Evolutionary conservation across 2,329 filamentous ascomycete species (phyloP), one percentile per base, ranked within the genome.

Genomic region (Epichloe scottii): DNA sequence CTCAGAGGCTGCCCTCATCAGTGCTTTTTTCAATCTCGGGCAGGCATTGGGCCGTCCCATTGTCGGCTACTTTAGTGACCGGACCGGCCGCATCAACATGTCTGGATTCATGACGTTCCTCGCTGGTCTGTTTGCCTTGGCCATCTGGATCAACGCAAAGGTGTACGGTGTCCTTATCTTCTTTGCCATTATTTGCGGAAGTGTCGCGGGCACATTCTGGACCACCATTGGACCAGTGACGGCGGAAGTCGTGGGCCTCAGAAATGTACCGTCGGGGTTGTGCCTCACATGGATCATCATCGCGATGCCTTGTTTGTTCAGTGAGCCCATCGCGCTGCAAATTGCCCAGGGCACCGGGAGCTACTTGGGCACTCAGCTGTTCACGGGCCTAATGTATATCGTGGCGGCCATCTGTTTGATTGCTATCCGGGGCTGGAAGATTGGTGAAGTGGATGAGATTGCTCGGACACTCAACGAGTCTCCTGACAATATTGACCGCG

Each of bases 201-300:
- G 71, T 2, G 80, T 89, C 1, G 81, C 79, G 3, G 87, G 87
- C 6, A 83, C 81, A 0, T 83, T 87, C 57, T 89, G 81, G 81
- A 75, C 79, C 0, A 82, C 82, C 1, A 76, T 85, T 30, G 82
- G 72, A 0, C 85, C 87, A 0, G 79, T 90, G 6, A 78, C 78
- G 5, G 84, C 84, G 3, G 87, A 91, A 64, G 79, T 91, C 1
- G 79, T 90, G 33, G 86, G 86, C 0, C 64, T 91, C 4, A 75
- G 76, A 52, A 68, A 85, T 41, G 72, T 90, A 2, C 84, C 87
- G 1, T 79, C 83, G 60, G 77, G 71, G 0, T 66, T 91, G 39
- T 86, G 80, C 49, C 72, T 91, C 17, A 76, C 81, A 19, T 91
- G 87, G 87, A 61, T 90, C 26, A 71, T 81, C 5, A 73, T 91